phyloP scores from a whole-genome alignment of 2,329 filamentous ascomycete genomes.

The Cladorrhinum sp. region DNA sequence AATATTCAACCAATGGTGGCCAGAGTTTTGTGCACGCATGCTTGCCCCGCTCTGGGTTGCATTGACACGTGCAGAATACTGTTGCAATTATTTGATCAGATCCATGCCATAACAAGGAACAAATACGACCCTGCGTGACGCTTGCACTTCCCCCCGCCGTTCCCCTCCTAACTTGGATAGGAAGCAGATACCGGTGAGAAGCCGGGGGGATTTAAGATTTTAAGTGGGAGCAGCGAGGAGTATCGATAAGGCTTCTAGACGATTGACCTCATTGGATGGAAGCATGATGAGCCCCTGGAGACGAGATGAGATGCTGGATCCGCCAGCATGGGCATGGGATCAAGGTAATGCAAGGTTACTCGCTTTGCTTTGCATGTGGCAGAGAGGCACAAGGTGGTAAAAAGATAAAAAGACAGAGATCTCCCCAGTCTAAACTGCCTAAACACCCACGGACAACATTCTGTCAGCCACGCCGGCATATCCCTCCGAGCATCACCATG shows the following conservation, averaged over 20 bases:
- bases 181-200: neutral
- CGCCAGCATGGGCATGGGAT: neutral
- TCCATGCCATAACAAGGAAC: neutral
- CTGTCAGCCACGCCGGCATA: neutral
- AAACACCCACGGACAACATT: neutral
- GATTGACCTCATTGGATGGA: neutral
- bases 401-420: neutral
- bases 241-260: neutral
- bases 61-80: neutral
- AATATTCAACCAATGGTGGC: neutral
- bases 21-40: neutral
- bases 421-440: neutral
- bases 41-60: neutral
- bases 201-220: no score
- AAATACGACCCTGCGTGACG: neutral
- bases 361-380: neutral
- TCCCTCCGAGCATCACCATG: neutral
- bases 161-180: neutral
- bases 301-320: neutral
- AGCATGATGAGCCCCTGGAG: neutral
- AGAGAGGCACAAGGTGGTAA: neutral
- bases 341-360: neutral
- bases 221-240: no score
- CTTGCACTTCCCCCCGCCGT: neutral
- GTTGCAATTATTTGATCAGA: neutral